phyloP scores from a whole-genome alignment of 139 green algal species.

The Raphidocelis subcapitata region DNA sequence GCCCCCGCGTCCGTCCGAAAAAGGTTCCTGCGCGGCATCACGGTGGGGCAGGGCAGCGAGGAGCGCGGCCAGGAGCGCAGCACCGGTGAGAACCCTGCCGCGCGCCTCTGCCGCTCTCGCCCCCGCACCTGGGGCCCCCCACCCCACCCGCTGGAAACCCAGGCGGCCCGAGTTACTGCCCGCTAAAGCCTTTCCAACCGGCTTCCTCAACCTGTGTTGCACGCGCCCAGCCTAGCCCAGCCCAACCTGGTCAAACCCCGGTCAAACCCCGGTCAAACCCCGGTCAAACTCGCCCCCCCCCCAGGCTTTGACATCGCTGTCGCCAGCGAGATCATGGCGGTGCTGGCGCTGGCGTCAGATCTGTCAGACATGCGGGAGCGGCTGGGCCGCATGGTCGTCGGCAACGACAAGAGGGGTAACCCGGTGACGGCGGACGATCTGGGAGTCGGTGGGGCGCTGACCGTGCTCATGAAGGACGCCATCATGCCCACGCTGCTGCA shows the following conservation, averaged over 20 bases:
- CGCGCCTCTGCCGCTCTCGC: background rate
- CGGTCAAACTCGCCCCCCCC: too few relatives aligned
- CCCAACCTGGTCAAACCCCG: too few relatives aligned
- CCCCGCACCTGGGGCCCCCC: too few relatives aligned
- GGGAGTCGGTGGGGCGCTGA: conserved; percentile 92
- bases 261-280: too few relatives aligned
- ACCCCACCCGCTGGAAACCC: too few relatives aligned
- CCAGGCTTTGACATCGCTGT: conserved; percentile 96
- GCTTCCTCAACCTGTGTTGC: too few relatives aligned
- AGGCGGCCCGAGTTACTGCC: too few relatives aligned
- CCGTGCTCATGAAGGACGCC: conserved; percentile 98
- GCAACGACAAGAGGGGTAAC: conserved; percentile 43
- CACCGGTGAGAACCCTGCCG: conserved; percentile 35
- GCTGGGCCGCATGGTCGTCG: conserved; percentile 5
- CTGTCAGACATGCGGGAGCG: conserved; percentile 87
- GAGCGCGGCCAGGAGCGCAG: conserved; percentile 64
- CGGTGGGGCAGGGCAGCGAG: conserved; percentile 71
- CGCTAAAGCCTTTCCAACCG: too few relatives aligned
- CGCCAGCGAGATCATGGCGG: conserved; percentile 95
- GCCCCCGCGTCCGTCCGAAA: too few relatives aligned
- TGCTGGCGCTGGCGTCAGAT: conserved; percentile 89
- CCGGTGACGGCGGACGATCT: conserved; percentile 96
- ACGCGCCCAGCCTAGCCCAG: too few relatives aligned
- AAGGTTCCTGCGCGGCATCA: conserved; percentile 87
- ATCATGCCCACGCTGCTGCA: conserved; percentile 93